Evolutionary conservation across 768 basidiomycete genomes (phyloP).

Genomic region (Rhodotorula diobovata): DNA sequence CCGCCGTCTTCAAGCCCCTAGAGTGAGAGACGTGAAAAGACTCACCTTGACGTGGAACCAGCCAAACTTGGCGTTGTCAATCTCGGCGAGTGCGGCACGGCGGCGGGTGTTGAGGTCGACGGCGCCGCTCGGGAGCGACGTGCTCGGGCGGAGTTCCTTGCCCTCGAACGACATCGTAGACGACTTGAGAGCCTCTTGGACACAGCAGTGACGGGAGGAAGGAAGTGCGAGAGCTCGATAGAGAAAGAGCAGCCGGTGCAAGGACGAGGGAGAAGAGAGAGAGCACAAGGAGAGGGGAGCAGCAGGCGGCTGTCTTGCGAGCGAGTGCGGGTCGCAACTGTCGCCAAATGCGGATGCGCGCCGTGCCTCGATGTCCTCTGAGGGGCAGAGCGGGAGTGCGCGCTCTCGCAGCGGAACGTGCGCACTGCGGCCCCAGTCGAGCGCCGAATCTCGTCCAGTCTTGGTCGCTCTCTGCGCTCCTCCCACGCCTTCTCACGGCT

Average conservation of each 20-base stretch:
- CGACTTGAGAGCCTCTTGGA: background rate
- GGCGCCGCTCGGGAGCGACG: background rate
- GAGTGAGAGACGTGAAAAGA: no score
- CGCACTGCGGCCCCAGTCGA: background rate
- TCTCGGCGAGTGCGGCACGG: slow-evolving; percentile 72
- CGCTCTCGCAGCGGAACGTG: background rate
- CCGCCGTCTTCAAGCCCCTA: no score
- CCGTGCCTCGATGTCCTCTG: no score
- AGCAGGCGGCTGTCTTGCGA: no score
- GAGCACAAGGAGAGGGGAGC: no score
- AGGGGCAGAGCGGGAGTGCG: background rate
- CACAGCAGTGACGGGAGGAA: background rate
- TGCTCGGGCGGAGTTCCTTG: slow-evolving; percentile 1
- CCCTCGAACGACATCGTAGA: slow-evolving; percentile 19
- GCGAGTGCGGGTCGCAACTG: no score
- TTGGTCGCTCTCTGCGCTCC: background rate
- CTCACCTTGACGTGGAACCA: slow-evolving; percentile 74
- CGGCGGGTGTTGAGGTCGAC: slow-evolving; percentile 55
- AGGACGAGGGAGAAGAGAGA: no score
- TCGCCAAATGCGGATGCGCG: no score
- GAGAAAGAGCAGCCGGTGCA: no score
- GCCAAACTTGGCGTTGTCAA: slow-evolving; percentile 81
- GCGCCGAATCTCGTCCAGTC: background rate
- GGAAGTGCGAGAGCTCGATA: background rate
- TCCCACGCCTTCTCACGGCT: background rate